Conservation (phyloP, 163 green algal species). For the Scenedesmus sp. region DNA sequence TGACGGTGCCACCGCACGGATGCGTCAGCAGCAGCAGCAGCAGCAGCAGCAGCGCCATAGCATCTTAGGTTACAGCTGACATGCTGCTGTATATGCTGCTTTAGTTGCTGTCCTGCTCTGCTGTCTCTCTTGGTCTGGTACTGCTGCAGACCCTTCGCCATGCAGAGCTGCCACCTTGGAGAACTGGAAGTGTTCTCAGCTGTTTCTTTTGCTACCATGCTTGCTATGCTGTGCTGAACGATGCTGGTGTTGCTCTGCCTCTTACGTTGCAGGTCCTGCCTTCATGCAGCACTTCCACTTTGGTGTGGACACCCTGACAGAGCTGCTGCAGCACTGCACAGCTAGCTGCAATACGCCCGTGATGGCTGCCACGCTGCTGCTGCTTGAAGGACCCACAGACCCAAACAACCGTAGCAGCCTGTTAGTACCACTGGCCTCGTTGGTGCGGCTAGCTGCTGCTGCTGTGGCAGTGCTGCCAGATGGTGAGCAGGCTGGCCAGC, state of each 20-base stretch:
- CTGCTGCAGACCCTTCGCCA: neutral
- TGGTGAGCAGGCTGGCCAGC: neutral
- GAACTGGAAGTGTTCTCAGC: no score
- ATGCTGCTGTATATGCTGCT: neutral
- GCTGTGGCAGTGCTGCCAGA: constrained; percentile 31
- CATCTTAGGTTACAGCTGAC: neutral
- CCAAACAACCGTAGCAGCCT: constrained; percentile 13
- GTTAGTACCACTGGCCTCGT: constrained; percentile 2
- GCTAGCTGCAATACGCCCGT: constrained; percentile 7
- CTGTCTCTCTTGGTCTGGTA: neutral
- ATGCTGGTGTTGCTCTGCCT: neutral
- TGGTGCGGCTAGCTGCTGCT: constrained; percentile 19
- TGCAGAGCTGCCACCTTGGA: no score
- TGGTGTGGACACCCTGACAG: constrained; percentile 26
- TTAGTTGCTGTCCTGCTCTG: neutral
- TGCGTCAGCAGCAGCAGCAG: neutral
- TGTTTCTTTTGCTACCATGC: no score
- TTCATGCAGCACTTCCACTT: constrained; percentile 41
- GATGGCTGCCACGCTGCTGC: neutral
- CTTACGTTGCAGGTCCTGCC: neutral
- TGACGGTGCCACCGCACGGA: no score
- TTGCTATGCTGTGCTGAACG: neutral
- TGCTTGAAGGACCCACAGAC: neutral
- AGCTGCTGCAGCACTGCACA: constrained; percentile 3
- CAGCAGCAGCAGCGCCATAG: neutral